Conservation (phyloP, 495 filamentous ascomycete genomes). For the Paragyromitra xinjiangensis region DNA sequence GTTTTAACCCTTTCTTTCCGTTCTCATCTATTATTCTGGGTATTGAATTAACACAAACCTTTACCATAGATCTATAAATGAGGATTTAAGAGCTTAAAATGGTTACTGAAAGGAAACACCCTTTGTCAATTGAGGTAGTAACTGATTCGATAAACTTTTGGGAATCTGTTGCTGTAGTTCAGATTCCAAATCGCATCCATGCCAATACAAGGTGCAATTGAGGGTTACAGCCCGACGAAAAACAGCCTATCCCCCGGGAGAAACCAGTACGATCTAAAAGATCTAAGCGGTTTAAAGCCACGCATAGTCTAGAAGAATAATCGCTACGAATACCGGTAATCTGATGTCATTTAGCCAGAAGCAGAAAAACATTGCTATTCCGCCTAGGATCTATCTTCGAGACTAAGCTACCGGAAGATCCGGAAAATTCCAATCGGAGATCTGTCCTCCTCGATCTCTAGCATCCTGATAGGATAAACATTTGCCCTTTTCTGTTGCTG, state of each 20-base stretch:
- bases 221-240: background rate
- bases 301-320: background rate
- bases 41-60: no score
- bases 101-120: no score
- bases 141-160: no score
- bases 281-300: background rate
- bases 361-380: background rate
- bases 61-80: no score
- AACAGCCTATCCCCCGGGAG: background rate
- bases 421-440: slow-evolving; percentile 21
- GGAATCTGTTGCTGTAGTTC: no score
- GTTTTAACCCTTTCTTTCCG: background rate
- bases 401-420: slow-evolving; percentile 27
- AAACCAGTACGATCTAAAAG: background rate
- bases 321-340: background rate
- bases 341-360: slow-evolving; percentile 29
- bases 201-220: no score
- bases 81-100: no score
- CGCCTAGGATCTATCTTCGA: background rate
- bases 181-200: no score
- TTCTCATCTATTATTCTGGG: no score
- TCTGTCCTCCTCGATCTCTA: slow-evolving; percentile 11
- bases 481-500: background rate
- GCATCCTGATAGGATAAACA: slow-evolving; percentile 34
- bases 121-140: no score